A percentile compares a stretch with the other conserved stretches of the same genome.
phyloP scores from a whole-genome alignment of 352 stramenopile genomes.

The Peronospora destructor region DNA sequence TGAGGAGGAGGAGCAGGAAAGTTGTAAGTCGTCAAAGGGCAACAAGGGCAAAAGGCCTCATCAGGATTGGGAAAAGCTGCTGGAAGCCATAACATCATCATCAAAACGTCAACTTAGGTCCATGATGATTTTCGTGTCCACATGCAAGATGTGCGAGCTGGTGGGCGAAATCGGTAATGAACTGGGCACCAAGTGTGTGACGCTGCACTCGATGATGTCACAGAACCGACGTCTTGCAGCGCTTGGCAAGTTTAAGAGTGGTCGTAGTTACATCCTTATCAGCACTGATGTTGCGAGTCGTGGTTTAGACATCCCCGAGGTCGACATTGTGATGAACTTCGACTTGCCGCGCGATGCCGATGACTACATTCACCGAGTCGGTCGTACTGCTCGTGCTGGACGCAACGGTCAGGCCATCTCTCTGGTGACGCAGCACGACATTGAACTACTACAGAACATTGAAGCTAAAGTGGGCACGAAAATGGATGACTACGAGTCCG shows the following conservation, averaged over 20 bases:
- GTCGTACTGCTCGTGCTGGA: slow-evolving; percentile 91
- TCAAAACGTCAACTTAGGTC: slow-evolving; percentile 45
- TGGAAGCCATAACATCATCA: slow-evolving; percentile 12
- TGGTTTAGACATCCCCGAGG: slow-evolving; percentile 94
- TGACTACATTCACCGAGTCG: slow-evolving; percentile 97
- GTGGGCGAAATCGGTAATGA: slow-evolving; percentile 92
- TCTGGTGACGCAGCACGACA: slow-evolving; percentile 92
- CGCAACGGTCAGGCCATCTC: slow-evolving; percentile 88
- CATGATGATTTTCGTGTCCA: slow-evolving; percentile 97
- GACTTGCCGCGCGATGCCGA: slow-evolving; percentile 92
- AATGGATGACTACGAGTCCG: slow-evolving; percentile 85
- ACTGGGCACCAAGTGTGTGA: slow-evolving; percentile 90
- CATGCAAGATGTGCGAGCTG: slow-evolving; percentile 92
- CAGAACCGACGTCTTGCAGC: slow-evolving; percentile 91
- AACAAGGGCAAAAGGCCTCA: slow-evolving; percentile 34
- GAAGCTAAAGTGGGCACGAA: slow-evolving; percentile 87
- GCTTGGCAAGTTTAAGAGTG: slow-evolving; percentile 96
- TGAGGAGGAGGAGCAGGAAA: slow-evolving; percentile 39
- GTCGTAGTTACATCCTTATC: slow-evolving; percentile 89
- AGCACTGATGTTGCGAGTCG: slow-evolving; percentile 95
- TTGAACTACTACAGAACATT: slow-evolving; percentile 92
- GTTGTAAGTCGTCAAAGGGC: slow-evolving; percentile 24
- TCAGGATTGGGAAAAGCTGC: slow-evolving; percentile 20
- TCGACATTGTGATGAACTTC: slow-evolving; percentile 96
- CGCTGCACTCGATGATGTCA: slow-evolving; percentile 93